Conservation (phyloP, 2,329 filamentous ascomycete species). For the Lomentospora prolificans region DNA sequence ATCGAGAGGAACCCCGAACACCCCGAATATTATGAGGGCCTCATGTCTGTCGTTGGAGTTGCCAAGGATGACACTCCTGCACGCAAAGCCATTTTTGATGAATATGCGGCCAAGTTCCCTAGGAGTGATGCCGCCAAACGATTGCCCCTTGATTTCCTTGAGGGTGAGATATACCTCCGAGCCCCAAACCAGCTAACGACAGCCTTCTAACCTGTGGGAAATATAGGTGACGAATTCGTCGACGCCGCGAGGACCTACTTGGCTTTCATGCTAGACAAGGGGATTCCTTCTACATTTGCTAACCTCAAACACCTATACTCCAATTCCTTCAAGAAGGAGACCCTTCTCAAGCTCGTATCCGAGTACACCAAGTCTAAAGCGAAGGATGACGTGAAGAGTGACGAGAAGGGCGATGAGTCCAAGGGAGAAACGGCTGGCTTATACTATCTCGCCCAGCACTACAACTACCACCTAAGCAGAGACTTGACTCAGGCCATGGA, state of each 20-base stretch:
- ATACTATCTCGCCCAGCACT: slow-evolving; percentile 94
- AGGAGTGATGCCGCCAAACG: slow-evolving; percentile 77
- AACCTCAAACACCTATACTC: slow-evolving; percentile 91
- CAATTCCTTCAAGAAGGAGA: slow-evolving; percentile 66
- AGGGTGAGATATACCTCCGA: slow-evolving; percentile 38
- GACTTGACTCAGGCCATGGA: slow-evolving; percentile 72
- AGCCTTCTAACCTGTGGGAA: too few species aligned
- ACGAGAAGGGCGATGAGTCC: slow-evolving; percentile 32
- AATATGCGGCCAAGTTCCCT: slow-evolving; percentile 71
- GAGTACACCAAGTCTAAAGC: slow-evolving; percentile 58
- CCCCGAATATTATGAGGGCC: slow-evolving; percentile 71
- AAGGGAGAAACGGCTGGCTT: slow-evolving; percentile 70
- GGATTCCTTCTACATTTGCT: slow-evolving; percentile 90
- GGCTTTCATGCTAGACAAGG: slow-evolving; percentile 76
- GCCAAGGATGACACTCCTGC: slow-evolving; percentile 46
- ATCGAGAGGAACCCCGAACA: slow-evolving; percentile 84
- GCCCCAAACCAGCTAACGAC: too few species aligned
- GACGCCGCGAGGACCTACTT: slow-evolving; percentile 71
- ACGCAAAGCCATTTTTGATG: slow-evolving; percentile 61
- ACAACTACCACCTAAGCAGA: slow-evolving; percentile 84
- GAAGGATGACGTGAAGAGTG: slow-evolving; percentile 28
- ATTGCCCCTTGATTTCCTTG: slow-evolving; percentile 80
- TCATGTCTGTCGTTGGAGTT: slow-evolving; percentile 61
- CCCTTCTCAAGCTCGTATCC: slow-evolving; percentile 65
- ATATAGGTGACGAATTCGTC: slow-evolving; percentile 67